Evolutionary conservation across 169 alveolate genomes (phyloP).

Genomic region (Toxoplasma gondii): DNA sequence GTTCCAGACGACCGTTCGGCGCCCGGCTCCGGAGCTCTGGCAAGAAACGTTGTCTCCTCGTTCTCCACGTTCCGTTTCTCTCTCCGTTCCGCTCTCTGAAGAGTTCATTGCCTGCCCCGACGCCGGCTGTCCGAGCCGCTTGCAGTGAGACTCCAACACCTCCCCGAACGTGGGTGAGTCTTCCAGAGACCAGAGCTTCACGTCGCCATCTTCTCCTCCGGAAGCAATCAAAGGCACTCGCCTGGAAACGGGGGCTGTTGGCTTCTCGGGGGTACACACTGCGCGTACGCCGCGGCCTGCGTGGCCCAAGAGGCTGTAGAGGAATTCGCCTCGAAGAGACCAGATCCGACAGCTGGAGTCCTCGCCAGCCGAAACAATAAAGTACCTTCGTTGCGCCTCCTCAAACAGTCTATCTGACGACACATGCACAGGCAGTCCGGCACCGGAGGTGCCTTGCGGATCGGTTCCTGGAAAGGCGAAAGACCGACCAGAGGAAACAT

Average conservation of each 20-base stretch:
- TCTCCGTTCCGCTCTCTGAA: background rate
- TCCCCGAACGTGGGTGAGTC: constrained; percentile 37
- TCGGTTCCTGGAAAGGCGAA: background rate
- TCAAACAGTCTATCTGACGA: background rate
- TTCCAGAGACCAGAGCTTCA: constrained; percentile 32
- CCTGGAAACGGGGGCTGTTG: background rate
- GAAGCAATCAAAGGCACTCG: background rate
- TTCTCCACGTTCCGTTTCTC: background rate
- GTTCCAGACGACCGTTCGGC: background rate
- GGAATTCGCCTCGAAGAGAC: constrained; percentile 44
- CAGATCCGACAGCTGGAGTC: constrained; percentile 57
- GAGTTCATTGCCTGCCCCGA: background rate
- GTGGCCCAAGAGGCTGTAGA: constrained; percentile 61
- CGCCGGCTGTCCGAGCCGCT: background rate
- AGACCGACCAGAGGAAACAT: background rate
- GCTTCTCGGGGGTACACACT: background rate
- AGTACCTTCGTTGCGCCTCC: background rate
- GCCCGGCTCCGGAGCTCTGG: background rate
- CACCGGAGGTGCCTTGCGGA: background rate
- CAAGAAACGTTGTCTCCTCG: background rate
- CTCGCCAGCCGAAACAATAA: constrained; percentile 57
- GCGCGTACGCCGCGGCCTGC: constrained; percentile 59
- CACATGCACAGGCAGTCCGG: background rate
- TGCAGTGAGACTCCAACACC: background rate
- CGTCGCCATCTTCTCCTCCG: constrained; percentile 64